Evolutionary conservation across 176 grass and related monocot genomes (phyloP).

Genomic region (Oryza brachyantha): DNA sequence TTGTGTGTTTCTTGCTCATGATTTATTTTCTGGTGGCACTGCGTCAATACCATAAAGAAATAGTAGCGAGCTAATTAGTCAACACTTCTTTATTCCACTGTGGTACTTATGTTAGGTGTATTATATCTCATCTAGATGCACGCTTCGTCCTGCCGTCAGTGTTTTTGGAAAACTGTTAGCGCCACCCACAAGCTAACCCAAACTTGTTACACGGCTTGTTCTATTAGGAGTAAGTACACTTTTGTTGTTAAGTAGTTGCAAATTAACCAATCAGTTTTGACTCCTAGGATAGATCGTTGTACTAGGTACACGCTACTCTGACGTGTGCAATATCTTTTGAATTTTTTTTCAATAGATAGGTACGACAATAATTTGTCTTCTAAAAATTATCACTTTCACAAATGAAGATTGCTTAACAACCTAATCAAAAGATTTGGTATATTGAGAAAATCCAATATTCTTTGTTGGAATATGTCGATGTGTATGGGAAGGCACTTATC

Average conservation of each 20-base stretch:
- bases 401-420: background rate
- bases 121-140: background rate
- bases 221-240: background rate
- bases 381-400: background rate
- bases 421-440: background rate
- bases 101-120: background rate
- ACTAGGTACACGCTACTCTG: background rate
- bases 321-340: background rate
- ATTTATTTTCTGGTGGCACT: background rate
- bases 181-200: conserved; percentile 15
- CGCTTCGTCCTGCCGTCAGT: background rate
- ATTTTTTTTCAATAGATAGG: background rate
- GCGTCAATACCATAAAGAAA: background rate
- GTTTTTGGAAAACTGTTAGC: background rate
- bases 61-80: background rate
- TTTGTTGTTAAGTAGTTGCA: background rate
- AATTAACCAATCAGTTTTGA: background rate
- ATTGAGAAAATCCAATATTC: background rate
- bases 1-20: no score
- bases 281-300: background rate
- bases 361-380: background rate
- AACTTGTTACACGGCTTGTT: background rate
- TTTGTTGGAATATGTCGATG: no score
- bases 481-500: no score
- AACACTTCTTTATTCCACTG: background rate